Evolutionary conservation across 306 rosid genomes (phyloP), one percentile per base, ranked within the genome.

Genomic region (Dalbergia cochinchinensis): DNA sequence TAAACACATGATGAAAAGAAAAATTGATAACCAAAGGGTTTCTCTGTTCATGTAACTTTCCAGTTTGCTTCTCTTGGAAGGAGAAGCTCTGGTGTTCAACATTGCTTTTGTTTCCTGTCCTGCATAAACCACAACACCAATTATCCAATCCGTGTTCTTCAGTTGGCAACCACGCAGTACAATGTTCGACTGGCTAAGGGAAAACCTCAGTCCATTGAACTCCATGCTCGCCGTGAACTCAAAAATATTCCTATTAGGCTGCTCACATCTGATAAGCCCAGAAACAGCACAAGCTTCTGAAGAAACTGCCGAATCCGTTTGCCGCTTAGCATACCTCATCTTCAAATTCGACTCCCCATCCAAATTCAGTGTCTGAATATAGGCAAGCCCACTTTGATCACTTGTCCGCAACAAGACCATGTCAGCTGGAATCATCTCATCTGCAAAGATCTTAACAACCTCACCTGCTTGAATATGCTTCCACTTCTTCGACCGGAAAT

Each of bases 101-200:
- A 96, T 96, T 42, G 98, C 99, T 86, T 96, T 96, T 33, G 99
- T 96, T 81, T 96, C 99, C 86, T 89, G 97, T 6, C 99, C 99
- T 0, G 99, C 99, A 88, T 96, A 96, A 77, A 96, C 99, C 26
- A 83, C 99, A 80, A 96, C 99, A 78, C 99, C 99, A 77, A 96
- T 84, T 48, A 90, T 82, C 99, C 99, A 96, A 65, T 83, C 91
- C 0, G 99, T 96, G 87, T 96, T 96, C 97, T 96, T 96, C 80
- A 96, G 87, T 84, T 93, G 97, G 88, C 99, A 96, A 74, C 99
- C 99, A 11, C 99, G 98, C 78, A 96, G 84, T 54, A 96, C 90
- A 81, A 96, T 92, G 82, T 96, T 96, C 1, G 99, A 96, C 67
- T 92, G 99, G 84, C 97, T 92, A 59, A 96, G 91, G 41, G 99